Base-by-base conservation (phyloP, 2,329 filamentous ascomycete genomes). In the Fusarium virguliforme region DNA sequence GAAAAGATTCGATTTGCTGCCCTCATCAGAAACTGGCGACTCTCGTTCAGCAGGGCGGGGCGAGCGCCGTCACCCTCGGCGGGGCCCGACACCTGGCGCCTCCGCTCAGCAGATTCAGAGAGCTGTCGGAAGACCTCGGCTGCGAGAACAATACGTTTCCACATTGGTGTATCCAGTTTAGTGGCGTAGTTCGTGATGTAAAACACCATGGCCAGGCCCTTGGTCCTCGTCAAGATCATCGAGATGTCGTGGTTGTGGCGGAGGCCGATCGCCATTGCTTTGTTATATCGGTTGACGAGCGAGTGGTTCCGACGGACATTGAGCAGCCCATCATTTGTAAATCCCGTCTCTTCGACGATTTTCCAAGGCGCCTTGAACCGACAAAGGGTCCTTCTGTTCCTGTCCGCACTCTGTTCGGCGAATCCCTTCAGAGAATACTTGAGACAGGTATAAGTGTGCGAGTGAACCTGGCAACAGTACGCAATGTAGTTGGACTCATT, bases 331-430 rank as follows among this genome's bases (percentile, higher is more conserved):
- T 57, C 60, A 8, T 30, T 50, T 18, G 60, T 64, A 18, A 67
- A 51, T 4, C 15, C 15, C 6, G 56, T 60, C 32, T 32, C 28
- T 32, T 65, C 41, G 1, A 65, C 51, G 15, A 61, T 3, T 35
- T 48, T 65, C 60, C 57, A 71, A 6, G 68, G 65, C 3, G 60
- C 65, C 18, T 57, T 41, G 41, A 71, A 71, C 7, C 65, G 46
- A 38, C 65, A 71, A 32, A 41, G n/a, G 32, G 35, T 38, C 32
- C 13, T 13, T 54, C 43, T 53, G 8, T 51, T 8, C 34, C 28
- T 10, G 4, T 30, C 46, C 10, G n/a, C 32, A 50, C 22, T 13
- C 22, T 50, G 8, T 32, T 9, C 26, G 26, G n/a, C 43, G 43
- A 50, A 26, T 50, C 24, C 28, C 18, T 22, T 32, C 30, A 50